Evolutionary conservation across 192 early-diverging fungal species (phyloP), one percentile per base, ranked within the genome.

Genomic region (Coemansia sp.): DNA sequence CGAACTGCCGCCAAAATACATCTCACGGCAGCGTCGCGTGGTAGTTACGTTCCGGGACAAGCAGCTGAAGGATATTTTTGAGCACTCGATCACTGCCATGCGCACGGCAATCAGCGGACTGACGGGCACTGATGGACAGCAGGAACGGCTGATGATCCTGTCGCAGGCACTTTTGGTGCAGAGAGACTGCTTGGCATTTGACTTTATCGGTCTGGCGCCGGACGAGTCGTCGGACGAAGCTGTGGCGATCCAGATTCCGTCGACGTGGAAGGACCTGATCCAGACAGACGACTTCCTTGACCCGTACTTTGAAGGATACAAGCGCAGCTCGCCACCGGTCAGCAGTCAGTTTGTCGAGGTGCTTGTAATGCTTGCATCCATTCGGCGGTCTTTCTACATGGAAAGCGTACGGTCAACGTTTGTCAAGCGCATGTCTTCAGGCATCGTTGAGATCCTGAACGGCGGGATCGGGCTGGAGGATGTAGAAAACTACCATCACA

Each of bases 331-430:
- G 3, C 71, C 83, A 15, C 87, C 90, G 13, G 62, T 80, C 9
- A 73, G 79, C 51, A 64, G 78, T 18, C 76, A 88, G 61, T 87
- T 89, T 17, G 78, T 95, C 81, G 93, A 96, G 56, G 86, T 85
- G 43, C 65, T 96, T 14, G 88, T 89, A 14, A 80, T 89, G 59
- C 60, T 93, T 4, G 86, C 91, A 1, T 88, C 91, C 23, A 86
- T 89, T 15, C 86, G 94, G 21, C 85, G 92, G 24, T 91, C 93
- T 6, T 82, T 96, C 24, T 96, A 92, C 70, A 91, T 74, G 54
- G 93, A 93, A 24, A 80, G 85, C 5, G 80, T 84, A 50, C 86
- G 91, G 14, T 56, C 79, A 3, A 73, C 69, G 22, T 91, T 91
- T 59, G 80, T 95, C 12, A 75, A 82, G 27, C 73, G 76, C 49